Evolutionary conservation across 2,329 filamentous ascomycete species (phyloP), one percentile per base, ranked within the genome.

Genomic region (Stagonosporopsis tanaceti): DNA sequence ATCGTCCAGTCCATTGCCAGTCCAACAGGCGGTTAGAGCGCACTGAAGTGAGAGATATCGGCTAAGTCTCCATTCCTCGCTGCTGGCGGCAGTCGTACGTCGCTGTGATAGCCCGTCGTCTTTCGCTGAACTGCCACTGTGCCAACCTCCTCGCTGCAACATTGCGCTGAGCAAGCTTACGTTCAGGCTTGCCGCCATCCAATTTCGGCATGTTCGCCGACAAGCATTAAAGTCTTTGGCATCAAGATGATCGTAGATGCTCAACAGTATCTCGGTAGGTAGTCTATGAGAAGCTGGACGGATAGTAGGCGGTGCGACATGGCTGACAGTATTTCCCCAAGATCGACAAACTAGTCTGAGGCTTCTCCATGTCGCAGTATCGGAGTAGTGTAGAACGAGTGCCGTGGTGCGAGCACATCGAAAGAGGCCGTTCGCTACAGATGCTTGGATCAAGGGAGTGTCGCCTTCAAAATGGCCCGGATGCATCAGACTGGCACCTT

Each of bases 181-280:
- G 47, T 87, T 76, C n/a, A 89, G 70, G 47, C 85, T 84, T 22
- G 80, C 81, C 35, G 80, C 72, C 77, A 88, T 85, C 87, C 85
- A 90, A 34, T 75, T 72, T 42, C 82, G 81, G 66, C 86, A 90
- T 17, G 82, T 82, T 60, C 85, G 82, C 17, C 87, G 81, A 15
- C 86, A 85, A 51, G 84, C 79, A 64, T 90, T 83, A 69, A 88
- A 89, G 63, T 83, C 80, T 24, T 73, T 71, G 0, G 82, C 82
- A 14, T 70, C 63, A 4, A 85, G 70, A 22, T 40, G 4, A 14
- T 7, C 28, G 34, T 48, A 53, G 8, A 57, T 48, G 4, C 12
- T 8, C n/a, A 48, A 20, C 34, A 57, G 27, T 20, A 85, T 78
- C 63, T 86, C 84, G 9, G 72, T 64, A 1, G 84, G 83, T 15